Evolutionary conservation across 140 eudicot genomes (phyloP), one percentile per base, ranked within the genome.

Genomic region (Bidens hawaiensis): DNA sequence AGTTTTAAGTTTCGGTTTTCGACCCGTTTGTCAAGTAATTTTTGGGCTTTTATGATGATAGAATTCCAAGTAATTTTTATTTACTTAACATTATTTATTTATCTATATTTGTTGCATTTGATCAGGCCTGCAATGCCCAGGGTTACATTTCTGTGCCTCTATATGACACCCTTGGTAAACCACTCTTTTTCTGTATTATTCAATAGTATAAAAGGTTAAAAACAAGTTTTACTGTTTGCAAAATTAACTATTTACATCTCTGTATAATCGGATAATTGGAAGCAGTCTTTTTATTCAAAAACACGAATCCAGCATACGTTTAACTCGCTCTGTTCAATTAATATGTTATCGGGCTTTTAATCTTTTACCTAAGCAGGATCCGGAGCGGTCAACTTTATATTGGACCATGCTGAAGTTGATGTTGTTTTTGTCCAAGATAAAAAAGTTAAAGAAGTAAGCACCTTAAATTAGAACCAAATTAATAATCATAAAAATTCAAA

Each of bases 401-500:
- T 91, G 12, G 88, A 80, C 50, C 98, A 91, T 80, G 95, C 98
- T 22, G 98, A 91, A 86, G 79, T 91, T 49, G 98, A 82, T 68
- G 38, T 75, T 31, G 98, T 91, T 60, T 91, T 91, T 56, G 86
- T 78, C n/a, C 98, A 91, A 64, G 85, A 76, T 67, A 82, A 80
- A 68, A 91, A 91, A 82, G 81, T 82, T 34, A 83, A 80, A 80
- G 81, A 84, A 76, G 98, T 91, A 74, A 82, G 97, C 16, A 68
- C 34, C 52, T 1, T 53, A 24, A 54, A 23, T 60, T 53, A 28
- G 34, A 67, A 74, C 59, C 40, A 18, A 15, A 61, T 40, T 28
- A 16, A 6, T 4, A 18, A 27, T 34, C 59, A 36, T 36, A 33
- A 58, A 42, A 13, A 18, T 22, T 17, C 14, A 5, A 19, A 13